Evolutionary conservation across 2,329 filamentous ascomycete genomes (phyloP), one percentile per base, ranked within the genome.

Genomic region (Aspergillus pseudoviridinutans): DNA sequence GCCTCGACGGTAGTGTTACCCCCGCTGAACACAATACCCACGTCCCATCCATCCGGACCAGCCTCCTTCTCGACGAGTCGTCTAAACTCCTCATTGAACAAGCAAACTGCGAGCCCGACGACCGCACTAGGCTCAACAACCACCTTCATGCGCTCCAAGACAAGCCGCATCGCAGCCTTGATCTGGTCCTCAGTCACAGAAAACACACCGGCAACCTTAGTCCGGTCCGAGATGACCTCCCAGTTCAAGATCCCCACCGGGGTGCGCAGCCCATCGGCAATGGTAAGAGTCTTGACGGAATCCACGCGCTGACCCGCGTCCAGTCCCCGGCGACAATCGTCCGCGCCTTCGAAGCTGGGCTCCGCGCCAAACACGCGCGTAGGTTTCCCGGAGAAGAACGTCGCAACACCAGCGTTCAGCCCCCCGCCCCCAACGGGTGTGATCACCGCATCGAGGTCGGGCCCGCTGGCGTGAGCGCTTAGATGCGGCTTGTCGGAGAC

Each of bases 381-480:
- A 17, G 85, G 83, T 0, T 89, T 92, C 24, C 84, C 85, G 49
- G 87, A 81, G 65, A 78, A 79, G 61, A 87, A 89, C 3, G 93
- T 86, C 9, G 92, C 91, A 7, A 91, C 86, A 49, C 93, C 93
- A 0, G 87, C 87, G 27, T 96, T 84, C 81, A 97, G 86, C 2
- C 94, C 93, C 7, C 93, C 94, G 25, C 94, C 93, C 25, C 92
- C 91, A 68, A 91, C 87, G 0, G 92, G 92, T 0, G 91, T 84
- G 27, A 97, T 87, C 50, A 97, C 85, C 10, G 86, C 88, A 71
- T 91, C 81, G 0, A 92, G 76, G 41, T 44, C 64, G 57, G 6
- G 46, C 10, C 38, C 50, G 17, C 24, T 47, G 46, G 17, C 51
- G 58, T 70, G 68, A 3, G 64, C 62, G 54, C 58, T 68, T 42